Conservation (phyloP, 1,284 basidiomycete genomes). For the Ganoderma multipileum region DNA sequence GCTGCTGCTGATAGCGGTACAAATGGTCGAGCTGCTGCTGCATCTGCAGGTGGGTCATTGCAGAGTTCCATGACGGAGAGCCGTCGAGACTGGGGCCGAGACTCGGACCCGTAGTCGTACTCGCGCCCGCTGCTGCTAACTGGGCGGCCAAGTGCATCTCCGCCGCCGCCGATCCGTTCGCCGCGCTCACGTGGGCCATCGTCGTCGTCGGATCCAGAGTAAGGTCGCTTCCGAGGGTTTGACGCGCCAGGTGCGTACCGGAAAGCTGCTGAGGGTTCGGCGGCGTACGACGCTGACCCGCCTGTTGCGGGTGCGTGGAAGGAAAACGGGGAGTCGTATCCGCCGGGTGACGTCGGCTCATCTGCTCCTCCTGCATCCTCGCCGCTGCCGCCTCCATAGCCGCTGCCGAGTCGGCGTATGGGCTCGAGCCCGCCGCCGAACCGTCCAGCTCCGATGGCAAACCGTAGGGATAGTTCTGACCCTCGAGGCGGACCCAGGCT, state of each 20-base stretch:
- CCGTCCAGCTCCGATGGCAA: constrained; percentile 47
- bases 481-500: constrained; percentile 51
- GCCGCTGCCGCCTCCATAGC: constrained; percentile 30
- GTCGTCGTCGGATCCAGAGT: constrained; percentile 54
- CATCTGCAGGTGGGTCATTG: constrained; percentile 59
- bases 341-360: constrained; percentile 36
- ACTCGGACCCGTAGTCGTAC: constrained; percentile 71
- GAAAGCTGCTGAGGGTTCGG: constrained; percentile 40
- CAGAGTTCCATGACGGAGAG: constrained; percentile 87
- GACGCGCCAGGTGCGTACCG: constrained; percentile 28
- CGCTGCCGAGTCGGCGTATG: constrained; percentile 35
- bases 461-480: constrained; percentile 50
- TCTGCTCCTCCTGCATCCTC: constrained; percentile 38
- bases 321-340: constrained; percentile 73
- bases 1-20: constrained; percentile 38
- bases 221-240: constrained; percentile 69
- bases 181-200: constrained; percentile 45
- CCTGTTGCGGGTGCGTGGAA: constrained; percentile 65
- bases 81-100: constrained; percentile 75
- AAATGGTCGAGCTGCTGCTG: constrained; percentile 42
- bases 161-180: constrained; percentile 36
- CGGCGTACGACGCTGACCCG: constrained; percentile 49
- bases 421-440: constrained; percentile 38
- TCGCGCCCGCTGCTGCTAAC: constrained; percentile 40
- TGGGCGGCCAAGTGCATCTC: constrained; percentile 40